Percentiles rank a stretch among this genome's conserved stretches.
These are phyloP conservation scores for Dentipellis fragilis DNA, from an alignment of 768 basidiomycete species.

Conservation along the genomic window DNA sequence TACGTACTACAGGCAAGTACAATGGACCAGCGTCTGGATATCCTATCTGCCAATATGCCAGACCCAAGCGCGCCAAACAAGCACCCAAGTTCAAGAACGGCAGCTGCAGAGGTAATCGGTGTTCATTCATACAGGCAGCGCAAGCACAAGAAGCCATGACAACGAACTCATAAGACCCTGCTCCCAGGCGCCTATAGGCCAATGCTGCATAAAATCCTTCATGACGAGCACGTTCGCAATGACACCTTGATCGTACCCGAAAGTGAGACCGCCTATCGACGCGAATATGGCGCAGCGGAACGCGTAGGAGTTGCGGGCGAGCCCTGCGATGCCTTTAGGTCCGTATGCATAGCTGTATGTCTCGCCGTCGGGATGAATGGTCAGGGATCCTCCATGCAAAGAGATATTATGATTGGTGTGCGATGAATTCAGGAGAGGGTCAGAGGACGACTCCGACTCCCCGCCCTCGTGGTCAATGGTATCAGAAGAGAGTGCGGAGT, in stretches of 20 bases:
- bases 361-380: conserved; percentile 10
- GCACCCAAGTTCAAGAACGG: conserved; percentile 68
- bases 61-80: conserved; percentile 63
- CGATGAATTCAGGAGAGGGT: not conserved
- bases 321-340: conserved; percentile 54
- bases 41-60: conserved; percentile 59
- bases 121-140: not conserved
- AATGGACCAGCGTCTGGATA: conserved; percentile 60
- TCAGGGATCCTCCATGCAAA: conserved; percentile 9
- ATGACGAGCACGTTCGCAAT: conserved; percentile 83
- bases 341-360: conserved; percentile 64
- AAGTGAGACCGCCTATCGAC: conserved; percentile 66
- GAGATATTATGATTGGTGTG: not conserved
- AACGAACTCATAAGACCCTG: conserved; percentile 68
- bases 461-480: not conserved
- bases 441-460: not conserved
- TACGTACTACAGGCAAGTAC: conserved; percentile 54
- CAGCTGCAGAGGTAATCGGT: conserved; percentile 34
- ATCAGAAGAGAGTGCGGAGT: not conserved
- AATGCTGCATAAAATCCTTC: conserved; percentile 58
- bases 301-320: conserved; percentile 55
- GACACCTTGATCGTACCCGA: conserved; percentile 81
- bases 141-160: not conserved
- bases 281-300: conserved; percentile 64
- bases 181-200: conserved; percentile 64